These are phyloP conservation scores for Mortierella antarctica DNA, from an alignment of 192 early-diverging fungal genomes.

Conservation along the genomic window DNA sequence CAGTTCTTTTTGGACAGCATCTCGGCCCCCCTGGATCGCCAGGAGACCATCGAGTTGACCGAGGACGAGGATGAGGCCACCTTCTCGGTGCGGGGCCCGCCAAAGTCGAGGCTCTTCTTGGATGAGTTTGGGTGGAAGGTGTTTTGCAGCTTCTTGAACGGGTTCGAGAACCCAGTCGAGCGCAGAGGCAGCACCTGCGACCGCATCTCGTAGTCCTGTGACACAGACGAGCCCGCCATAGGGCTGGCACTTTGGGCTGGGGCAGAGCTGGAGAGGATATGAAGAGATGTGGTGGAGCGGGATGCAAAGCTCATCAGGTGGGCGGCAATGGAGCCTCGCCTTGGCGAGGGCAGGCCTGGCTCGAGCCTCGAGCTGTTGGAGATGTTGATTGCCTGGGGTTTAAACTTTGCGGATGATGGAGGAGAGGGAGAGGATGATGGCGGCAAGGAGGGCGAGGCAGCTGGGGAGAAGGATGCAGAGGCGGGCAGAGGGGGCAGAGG, in stretches of 20 bases:
- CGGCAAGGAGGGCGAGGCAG: constrained; percentile 1
- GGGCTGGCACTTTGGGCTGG: constrained; percentile 7
- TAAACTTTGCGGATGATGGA: constrained; percentile 1
- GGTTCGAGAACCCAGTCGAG: constrained; percentile 40
- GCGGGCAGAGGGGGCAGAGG: constrained; percentile 3
- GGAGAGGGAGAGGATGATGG: constrained; percentile 7
- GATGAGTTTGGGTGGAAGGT: constrained; percentile 17
- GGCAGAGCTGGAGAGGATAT: constrained; percentile 40
- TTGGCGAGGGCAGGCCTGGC: constrained; percentile 13
- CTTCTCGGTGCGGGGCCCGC: constrained; percentile 11
- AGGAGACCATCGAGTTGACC: constrained; percentile 49
- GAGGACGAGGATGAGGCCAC: constrained; percentile 31
- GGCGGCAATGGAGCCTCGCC: constrained; percentile 44
- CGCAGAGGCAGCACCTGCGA: constrained; percentile 22
- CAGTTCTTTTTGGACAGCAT: constrained; percentile 47
- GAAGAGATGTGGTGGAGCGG: constrained; percentile 40
- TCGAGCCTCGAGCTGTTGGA: neutral
- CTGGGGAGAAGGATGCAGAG: constrained; percentile 6
- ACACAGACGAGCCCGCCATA: neutral
- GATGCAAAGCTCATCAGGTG: constrained; percentile 41
- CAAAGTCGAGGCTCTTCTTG: constrained; percentile 14
- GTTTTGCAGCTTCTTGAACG: constrained; percentile 46
- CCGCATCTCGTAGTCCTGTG: constrained; percentile 17
- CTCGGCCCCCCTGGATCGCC: constrained; percentile 50
- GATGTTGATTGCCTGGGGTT: constrained; percentile 34